Evolutionary conservation across 805 yeast genomes (phyloP), one percentile per base, ranked within the genome.

Genomic region (Torulaspora franciscae): DNA sequence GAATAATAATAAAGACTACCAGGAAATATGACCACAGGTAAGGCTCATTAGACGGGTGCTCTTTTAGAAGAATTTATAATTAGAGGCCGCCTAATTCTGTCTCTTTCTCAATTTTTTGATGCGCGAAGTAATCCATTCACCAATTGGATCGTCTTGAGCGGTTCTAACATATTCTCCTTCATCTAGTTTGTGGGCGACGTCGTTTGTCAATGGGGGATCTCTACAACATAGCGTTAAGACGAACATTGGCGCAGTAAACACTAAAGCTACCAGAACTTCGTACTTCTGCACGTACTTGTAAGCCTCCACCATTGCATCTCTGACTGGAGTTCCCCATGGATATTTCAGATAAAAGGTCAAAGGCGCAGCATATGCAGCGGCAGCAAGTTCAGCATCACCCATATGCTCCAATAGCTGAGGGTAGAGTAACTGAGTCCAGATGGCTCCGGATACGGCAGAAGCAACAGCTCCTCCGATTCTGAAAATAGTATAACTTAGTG

Each of bases 391-490:
- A 45, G 72, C 66, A 4, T 62, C 35, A 27, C 50, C 48, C 27
- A 80, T 65, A 45, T 70, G 61, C 15, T 53, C 50, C 37, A 76
- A 77, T 52, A 80, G 66, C 15, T 65, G 56, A 49, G 80, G 76
- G 14, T 46, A 46, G 13, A 46, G 25, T 10, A 26, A 74, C 54
- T 4, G 85, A 70, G 84, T 75, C 87, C 87, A 83, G 27, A 82
- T 70, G 22, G 87, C 85, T 49, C 87, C 88, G 9, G 85, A 72
- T 24, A 83, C 74, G 26, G 82, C 64, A 29, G 74, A 62, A 19
- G 89, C 89, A 38, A 82, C 54, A 4, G 85, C 84, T n/a, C 77
- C 63, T 6, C 90, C 90, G 46, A 83, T 70, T 52, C 77, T 73
- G 61, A 79, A 81, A 19, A 75, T 61, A 2, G 87, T 71, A 48